phyloP scores from a whole-genome alignment of 2,329 filamentous ascomycete species.

The Aspergillus pseudoglaucus region DNA sequence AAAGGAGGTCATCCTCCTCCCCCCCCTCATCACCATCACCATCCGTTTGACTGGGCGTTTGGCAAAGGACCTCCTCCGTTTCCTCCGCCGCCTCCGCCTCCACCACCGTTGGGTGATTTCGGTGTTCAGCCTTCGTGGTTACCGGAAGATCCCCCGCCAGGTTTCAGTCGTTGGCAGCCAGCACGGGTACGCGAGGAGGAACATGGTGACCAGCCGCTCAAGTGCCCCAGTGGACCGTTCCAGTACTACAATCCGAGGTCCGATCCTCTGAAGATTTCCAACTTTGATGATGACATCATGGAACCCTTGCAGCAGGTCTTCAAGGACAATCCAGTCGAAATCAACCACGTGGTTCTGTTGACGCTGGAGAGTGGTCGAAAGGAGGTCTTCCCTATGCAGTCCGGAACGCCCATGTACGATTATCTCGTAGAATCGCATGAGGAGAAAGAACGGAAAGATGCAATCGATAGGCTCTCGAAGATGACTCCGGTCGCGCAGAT shows the following conservation, averaged over 20 bases:
- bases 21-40: not conserved
- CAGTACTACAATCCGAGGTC: constrained; percentile 26
- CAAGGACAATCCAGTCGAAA: constrained; percentile 22
- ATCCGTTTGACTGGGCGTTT: not conserved
- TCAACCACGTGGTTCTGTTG: constrained; percentile 34
- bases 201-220: constrained; percentile 10
- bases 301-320: constrained; percentile 23
- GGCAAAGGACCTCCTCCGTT: not conserved
- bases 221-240: constrained; percentile 4
- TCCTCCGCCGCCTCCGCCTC: not conserved
- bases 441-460: constrained; percentile 13
- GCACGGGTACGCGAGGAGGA: constrained; percentile 10
- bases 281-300: constrained; percentile 27
- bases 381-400: constrained; percentile 35
- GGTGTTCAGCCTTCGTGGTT: constrained; percentile 26
- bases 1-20: not conserved
- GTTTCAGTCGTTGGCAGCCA: constrained; percentile 27
- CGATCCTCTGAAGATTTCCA: constrained; percentile 35
- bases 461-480: constrained; percentile 21
- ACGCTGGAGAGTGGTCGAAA: constrained; percentile 38
- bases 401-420: constrained; percentile 28
- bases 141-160: constrained; percentile 19
- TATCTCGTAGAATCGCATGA: constrained; percentile 24
- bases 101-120: not conserved
- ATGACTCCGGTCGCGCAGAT: constrained; percentile 28